Conservation (phyloP, 108 stramenopile genomes). For the Asterionellopsis glacialis region DNA sequence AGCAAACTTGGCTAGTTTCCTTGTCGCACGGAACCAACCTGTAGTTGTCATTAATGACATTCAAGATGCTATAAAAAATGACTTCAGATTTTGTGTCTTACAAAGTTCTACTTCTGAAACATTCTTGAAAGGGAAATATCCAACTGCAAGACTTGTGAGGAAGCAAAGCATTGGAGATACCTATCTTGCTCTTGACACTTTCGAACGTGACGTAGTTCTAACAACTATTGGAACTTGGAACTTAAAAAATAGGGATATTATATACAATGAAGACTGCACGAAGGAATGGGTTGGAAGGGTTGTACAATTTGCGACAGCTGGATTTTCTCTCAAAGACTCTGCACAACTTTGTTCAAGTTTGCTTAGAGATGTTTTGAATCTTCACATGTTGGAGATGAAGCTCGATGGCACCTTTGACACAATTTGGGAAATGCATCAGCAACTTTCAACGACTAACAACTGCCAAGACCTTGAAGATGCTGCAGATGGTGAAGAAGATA, state of each 20-base stretch:
- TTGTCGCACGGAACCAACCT: slow-evolving; percentile 9
- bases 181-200: slow-evolving; percentile 9
- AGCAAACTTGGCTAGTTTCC: slow-evolving; percentile 27
- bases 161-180: background rate
- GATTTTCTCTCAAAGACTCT: slow-evolving; percentile 10
- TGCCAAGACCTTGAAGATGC: background rate
- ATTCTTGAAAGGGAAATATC: slow-evolving; percentile 14
- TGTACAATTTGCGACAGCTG: slow-evolving; percentile 13
- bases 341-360: slow-evolving; percentile 18
- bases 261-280: slow-evolving; percentile 11
- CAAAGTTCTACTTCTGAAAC: background rate
- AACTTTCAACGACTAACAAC: slow-evolving; percentile 3
- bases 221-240: slow-evolving; percentile 7
- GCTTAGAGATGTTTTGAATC: slow-evolving; percentile 12
- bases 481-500: background rate
- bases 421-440: slow-evolving; percentile 9
- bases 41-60: slow-evolving; percentile 4
- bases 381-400: slow-evolving; percentile 23
- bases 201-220: slow-evolving; percentile 9
- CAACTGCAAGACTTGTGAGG: slow-evolving; percentile 13
- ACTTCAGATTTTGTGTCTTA: slow-evolving; percentile 14
- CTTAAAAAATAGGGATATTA: background rate
- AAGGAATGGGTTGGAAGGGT: slow-evolving; percentile 11
- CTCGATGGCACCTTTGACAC: slow-evolving; percentile 22
- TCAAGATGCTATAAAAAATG: slow-evolving; percentile 8